Base-by-base conservation (phyloP, 2,329 filamentous ascomycete genomes). In the Fusarium paranaense region DNA sequence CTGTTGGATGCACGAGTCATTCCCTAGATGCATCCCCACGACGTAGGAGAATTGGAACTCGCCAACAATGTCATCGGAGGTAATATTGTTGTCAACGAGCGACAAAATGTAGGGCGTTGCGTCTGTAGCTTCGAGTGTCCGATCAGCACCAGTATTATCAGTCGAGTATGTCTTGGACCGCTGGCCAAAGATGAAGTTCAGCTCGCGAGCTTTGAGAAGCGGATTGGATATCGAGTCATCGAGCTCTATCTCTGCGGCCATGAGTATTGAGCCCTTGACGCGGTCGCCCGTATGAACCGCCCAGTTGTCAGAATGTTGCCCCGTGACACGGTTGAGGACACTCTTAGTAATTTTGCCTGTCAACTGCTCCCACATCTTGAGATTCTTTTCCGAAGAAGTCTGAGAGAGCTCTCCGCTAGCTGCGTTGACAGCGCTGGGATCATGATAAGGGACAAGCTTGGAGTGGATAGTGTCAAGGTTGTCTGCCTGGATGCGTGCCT, bases 31-130 rank as follows among this genome's bases (percentile, higher is more conserved):
- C 78, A 88, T 86, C 40, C 90, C 90, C 0, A 87, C 87, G 6
- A 92, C 76, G 74, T 88, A 92, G 47, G 86, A 86, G 78, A 92
- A 88, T 73, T 92, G 90, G 2, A 92, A 79, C 77, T 92, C 90
- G 56, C 89, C 90, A 6, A 90, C 79, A 30, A 92, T 80, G 63
- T 89, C 86, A 2, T 82, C 81, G 35, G 83, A 83, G 1, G 66
- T 69, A 11, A 82, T 27, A 7, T 73, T 72, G 18, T 69, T 71
- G 27, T 82, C 77, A 18, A 90, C 80, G 6, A 84, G 75, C 8
- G 83, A 80, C 18, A 79, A 62, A 40, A 91, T 81, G 75, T 88
- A 86, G 10, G 80, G 73, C 1, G 86, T 88, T 1, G 89, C 85
- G 72, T 90, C 87, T 10, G 82, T 82, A 20, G 86, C 85, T 42